A percentile compares a stretch with the other conserved stretches of the same genome.
Evolutionary conservation across 257 asterid genomes (phyloP).

Genomic region (Solanum raphanifolium): DNA sequence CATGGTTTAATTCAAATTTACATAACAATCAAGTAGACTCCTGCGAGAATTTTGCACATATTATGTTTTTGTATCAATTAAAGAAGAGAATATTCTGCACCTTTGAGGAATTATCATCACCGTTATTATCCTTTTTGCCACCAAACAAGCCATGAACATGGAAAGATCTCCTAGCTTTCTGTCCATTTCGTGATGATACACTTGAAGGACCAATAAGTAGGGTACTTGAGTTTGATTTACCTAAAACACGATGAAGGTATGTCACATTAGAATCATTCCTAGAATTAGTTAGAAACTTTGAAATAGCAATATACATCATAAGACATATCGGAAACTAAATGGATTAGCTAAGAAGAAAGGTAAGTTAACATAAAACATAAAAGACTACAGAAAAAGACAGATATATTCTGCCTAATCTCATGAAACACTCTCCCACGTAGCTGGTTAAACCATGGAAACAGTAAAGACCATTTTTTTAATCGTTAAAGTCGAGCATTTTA

Average conservation of each 20-base stretch:
- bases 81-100: conserved; percentile 12
- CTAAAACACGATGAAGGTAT: background rate
- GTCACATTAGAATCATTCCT: background rate
- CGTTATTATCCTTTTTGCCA: conserved; percentile 54
- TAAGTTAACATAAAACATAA: background rate
- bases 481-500: background rate
- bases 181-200: background rate
- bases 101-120: conserved; percentile 45
- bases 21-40: background rate
- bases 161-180: conserved; percentile 10
- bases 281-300: background rate
- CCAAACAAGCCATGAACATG: conserved; percentile 65
- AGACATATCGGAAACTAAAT: background rate
- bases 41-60: background rate
- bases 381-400: background rate
- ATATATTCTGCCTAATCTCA: background rate
- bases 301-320: background rate
- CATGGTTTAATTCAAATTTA: background rate
- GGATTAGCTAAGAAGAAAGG: background rate
- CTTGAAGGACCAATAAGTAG: background rate
- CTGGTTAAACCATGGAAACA: background rate
- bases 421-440: background rate
- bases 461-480: background rate
- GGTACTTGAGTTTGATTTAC: conserved; percentile 1
- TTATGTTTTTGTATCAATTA: background rate